Evolutionary conservation across 2,329 filamentous ascomycete genomes (phyloP), one percentile per base, ranked within the genome.

Genomic region (Mariannaea elegans): DNA sequence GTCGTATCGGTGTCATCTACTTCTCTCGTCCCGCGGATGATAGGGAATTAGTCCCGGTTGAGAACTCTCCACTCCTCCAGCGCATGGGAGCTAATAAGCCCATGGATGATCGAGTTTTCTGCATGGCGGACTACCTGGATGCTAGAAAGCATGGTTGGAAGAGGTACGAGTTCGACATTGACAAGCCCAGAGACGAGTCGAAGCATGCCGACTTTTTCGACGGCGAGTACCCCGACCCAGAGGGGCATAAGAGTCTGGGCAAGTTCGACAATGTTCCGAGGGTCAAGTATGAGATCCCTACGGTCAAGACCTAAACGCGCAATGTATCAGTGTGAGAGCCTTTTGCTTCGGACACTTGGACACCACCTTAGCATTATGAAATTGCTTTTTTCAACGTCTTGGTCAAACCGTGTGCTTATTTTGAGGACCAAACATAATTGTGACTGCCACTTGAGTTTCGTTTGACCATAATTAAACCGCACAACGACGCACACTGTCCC

Each of bases 21-120:
- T 80, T 80, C 55, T 73, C 77, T 2, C 67, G 77, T 10, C 77
- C 77, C 0, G 71, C 72, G 0, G 74, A 77, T 47, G 70, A 78
- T 2, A 69, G 75, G 1, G 67, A 74, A 54, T 71, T 79, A 12
- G 73, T 73, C 41, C 73, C 77, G 9, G 73, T 76, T 16, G 67
- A 72, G 8, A 72, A 71, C 51, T 70, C 69, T 4, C 76, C 76
- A 3, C 54, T 78, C 19, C 62, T 79, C 9, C 66, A 73, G 59
- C 65, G 61, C 38, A 60, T 72, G 59, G 69, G 69, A 1, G 63
- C 66, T 10, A 60, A 72, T 38, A 71, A 71, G 63, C 71, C 70
- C 13, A 61, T 72, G 10, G 70, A 72, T 36, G 67, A 72, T n/a
- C 54, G 59, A 3, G 53, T 71, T 13, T 72, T 70, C 50, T 69